A percentile compares a stretch with the other conserved stretches of the same genome.
Conservation (phyloP, 305 asterid genomes). For the Petunia hybrid region DNA sequence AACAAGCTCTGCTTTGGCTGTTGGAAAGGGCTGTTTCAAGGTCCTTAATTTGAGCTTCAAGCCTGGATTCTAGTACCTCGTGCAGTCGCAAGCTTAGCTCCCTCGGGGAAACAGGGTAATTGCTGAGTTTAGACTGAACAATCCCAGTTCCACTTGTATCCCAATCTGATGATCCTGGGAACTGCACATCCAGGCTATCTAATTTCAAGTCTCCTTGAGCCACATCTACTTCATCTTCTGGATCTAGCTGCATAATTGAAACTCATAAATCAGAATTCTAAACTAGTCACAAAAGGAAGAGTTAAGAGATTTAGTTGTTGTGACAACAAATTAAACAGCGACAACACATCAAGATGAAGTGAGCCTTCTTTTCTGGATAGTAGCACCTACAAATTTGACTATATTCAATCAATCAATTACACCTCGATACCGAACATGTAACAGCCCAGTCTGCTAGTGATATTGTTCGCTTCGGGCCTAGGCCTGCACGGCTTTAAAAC, state of each 20-base stretch:
- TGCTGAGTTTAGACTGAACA: slow-evolving; percentile 47
- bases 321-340: background rate
- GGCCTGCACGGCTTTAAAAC: too few species aligned
- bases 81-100: slow-evolving; percentile 71
- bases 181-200: slow-evolving; percentile 34
- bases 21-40: slow-evolving; percentile 57
- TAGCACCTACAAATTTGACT: background rate
- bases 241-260: slow-evolving; percentile 51
- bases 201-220: slow-evolving; percentile 53
- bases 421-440: background rate
- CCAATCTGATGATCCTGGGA: slow-evolving; percentile 34
- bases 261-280: background rate
- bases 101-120: slow-evolving; percentile 65
- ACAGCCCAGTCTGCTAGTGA: too few species aligned
- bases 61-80: slow-evolving; percentile 65
- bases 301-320: background rate
- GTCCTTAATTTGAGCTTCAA: slow-evolving; percentile 62
- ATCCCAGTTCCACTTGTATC: slow-evolving; percentile 37
- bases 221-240: slow-evolving; percentile 52
- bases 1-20: slow-evolving; percentile 39
- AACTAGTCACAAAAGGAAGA: background rate
- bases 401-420: background rate
- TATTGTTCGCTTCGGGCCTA: too few species aligned
- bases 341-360: background rate
- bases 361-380: background rate